Conservation (phyloP, 2,329 filamentous ascomycete genomes). For the Diaporthe citri region DNA sequence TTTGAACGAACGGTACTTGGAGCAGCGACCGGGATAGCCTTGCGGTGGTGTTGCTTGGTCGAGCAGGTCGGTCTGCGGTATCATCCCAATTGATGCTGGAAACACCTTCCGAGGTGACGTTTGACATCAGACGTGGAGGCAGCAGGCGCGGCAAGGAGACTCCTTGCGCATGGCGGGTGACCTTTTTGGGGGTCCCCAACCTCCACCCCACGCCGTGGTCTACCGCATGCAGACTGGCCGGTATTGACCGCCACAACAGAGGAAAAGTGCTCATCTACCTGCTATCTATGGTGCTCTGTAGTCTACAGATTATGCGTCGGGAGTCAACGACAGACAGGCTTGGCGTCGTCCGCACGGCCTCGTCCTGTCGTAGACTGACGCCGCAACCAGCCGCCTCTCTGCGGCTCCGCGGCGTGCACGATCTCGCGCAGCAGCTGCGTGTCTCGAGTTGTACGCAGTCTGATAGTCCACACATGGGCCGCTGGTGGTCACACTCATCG, state of each 20-base stretch:
- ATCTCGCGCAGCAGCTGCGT: neutral
- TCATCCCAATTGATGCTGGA: neutral
- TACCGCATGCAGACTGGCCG: neutral
- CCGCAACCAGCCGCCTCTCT: neutral
- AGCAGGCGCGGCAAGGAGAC: constrained; percentile 13
- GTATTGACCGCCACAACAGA: constrained; percentile 8
- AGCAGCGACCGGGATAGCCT: constrained; percentile 14
- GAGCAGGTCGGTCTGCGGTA: neutral
- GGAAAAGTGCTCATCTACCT: neutral
- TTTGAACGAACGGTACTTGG: constrained; percentile 14
- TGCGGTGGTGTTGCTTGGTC: neutral
- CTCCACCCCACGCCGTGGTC: constrained; percentile 12
- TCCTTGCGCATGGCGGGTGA: neutral
- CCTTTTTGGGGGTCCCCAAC: constrained; percentile 1
- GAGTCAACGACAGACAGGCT: neutral
- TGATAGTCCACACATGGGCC: neutral
- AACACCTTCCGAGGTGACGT: neutral
- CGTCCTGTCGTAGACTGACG: neutral
- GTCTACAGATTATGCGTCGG: neutral
- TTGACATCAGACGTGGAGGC: neutral
- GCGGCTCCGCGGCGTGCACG: constrained; percentile 4
- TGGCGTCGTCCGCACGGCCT: neutral
- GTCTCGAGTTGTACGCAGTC: neutral
- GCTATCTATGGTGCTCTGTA: neutral
- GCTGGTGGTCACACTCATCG: neutral